Conservation (phyloP, 2,329 filamentous ascomycete species). For the Sporothrix variecibatus region DNA sequence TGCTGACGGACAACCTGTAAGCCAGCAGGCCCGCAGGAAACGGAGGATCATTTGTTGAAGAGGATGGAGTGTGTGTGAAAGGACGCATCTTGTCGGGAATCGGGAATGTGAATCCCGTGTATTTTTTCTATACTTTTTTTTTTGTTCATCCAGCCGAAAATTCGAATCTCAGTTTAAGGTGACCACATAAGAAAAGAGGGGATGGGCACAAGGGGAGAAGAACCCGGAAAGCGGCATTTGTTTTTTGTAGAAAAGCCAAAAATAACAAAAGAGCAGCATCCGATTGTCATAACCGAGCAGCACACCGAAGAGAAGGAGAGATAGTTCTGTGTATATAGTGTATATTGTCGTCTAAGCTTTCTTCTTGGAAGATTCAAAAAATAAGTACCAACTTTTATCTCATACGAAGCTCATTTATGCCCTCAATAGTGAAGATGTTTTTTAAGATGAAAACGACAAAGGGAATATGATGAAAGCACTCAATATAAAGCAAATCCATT, state of each 20-base stretch:
- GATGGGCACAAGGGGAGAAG: neutral
- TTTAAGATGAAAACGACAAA: neutral
- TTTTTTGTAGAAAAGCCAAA: conserved; percentile 16
- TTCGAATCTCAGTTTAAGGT: neutral
- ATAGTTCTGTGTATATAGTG: conserved; percentile 13
- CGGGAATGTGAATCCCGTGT: conserved; percentile 10
- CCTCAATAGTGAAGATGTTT: neutral
- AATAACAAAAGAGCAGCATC: conserved; percentile 11
- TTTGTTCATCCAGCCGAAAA: conserved; percentile 10
- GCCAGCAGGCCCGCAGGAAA: conserved; percentile 39
- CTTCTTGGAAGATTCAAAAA: neutral
- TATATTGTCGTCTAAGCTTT: neutral
- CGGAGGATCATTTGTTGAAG: neutral
- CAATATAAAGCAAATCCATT: neutral
- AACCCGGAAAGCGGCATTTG: conserved; percentile 12
- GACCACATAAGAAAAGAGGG: neutral
- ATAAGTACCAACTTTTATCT: conserved; percentile 9
- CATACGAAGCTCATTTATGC: neutral
- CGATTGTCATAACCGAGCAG: neutral
- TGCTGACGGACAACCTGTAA: conserved; percentile 95
- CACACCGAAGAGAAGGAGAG: neutral
- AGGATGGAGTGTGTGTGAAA: neutral
- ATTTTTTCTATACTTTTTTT: conserved; percentile 14
- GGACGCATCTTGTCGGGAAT: neutral
- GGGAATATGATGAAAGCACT: neutral